These are phyloP conservation scores for Chrysoporthe cubensis DNA, from an alignment of 2,329 filamentous ascomycete genomes.

Conservation along the genomic window DNA sequence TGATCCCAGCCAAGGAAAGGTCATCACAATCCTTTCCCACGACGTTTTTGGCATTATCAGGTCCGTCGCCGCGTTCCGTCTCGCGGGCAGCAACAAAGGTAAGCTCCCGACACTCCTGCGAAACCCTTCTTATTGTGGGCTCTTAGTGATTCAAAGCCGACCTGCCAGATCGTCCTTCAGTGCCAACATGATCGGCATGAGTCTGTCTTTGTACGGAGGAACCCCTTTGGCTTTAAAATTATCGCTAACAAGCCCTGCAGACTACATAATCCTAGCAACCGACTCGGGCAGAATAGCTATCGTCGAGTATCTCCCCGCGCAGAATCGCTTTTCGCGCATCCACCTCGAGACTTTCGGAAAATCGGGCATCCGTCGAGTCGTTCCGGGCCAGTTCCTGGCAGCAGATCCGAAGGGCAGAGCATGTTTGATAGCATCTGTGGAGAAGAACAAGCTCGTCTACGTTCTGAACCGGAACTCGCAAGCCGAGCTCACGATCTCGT, in stretches of 20 bases:
- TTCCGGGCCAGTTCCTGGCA: slow-evolving; percentile 94
- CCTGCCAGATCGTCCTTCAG: slow-evolving; percentile 49
- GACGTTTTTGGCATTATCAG: slow-evolving; percentile 97
- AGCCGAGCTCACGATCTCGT: slow-evolving; percentile 94
- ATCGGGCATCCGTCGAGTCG: slow-evolving; percentile 88
- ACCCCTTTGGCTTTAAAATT: slow-evolving; percentile 8
- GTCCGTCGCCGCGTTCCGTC: slow-evolving; percentile 82
- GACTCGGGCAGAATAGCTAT: slow-evolving; percentile 96
- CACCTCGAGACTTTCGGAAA: slow-evolving; percentile 99
- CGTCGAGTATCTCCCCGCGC: slow-evolving; percentile 84
- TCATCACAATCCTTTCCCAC: slow-evolving; percentile 84
- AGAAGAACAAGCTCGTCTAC: slow-evolving; percentile 99
- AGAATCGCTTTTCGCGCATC: slow-evolving; percentile 85
- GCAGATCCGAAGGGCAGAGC: slow-evolving; percentile 95
- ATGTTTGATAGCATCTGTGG: slow-evolving; percentile 88
- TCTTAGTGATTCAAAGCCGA: slow-evolving; percentile 75
- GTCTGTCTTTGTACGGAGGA: slow-evolving; percentile 29
- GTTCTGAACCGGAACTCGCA: slow-evolving; percentile 95
- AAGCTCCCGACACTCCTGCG: slow-evolving; percentile 49
- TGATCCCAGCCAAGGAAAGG: slow-evolving; percentile 82
- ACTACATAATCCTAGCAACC: slow-evolving; percentile 93
- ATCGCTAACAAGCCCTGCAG: slow-evolving; percentile 51
- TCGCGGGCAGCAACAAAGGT: slow-evolving; percentile 97
- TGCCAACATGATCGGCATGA: slow-evolving; percentile 29
- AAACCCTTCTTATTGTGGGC: slow-evolving; percentile 46